Base-by-base conservation (phyloP, 2,329 filamentous ascomycete genomes). In the Penicillium sp. region DNA sequence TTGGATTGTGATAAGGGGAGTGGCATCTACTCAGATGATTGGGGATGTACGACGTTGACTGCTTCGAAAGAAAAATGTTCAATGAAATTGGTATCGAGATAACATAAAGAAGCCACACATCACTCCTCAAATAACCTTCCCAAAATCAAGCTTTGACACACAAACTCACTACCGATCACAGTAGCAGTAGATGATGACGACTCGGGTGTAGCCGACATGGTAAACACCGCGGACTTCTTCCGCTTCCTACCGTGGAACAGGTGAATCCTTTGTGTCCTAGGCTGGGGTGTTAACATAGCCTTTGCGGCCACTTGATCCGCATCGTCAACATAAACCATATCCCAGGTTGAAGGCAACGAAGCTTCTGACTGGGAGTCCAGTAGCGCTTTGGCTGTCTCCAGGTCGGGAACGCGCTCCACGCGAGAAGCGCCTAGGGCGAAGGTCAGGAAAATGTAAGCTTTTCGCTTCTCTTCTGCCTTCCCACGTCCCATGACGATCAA, bases 111-210 rank as follows among this genome's bases (percentile, higher is more conserved):
- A 20, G 35, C 35, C 18, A 38, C 10, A 11, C 11, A 53, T 58
- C 54, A 74, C 44, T 83, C 81, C 55, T 89, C 86, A 46, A 91
- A 82, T 60, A 96, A 73, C 54, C 85, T 83, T 0, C 92, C 92
- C 45, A 96, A 70, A 57, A 99, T 96, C 53, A 97, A 76, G 69
- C 91, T 96, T 77, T 99, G 92, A 49, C 95, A 86, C 20, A 97
- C 84, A 66, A 92, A 84, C 72, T 97, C 92, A 68, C 95, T 87
- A 50, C 86, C 87, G 46, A 95, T 81, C 40, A 94, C 80, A 56
- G 80, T 81, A 33, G 91, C 77, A 54, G 73, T 80, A 61, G 78
- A 66, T 25, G 68, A 62, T 18, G 70, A 56, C 33, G 64, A 68
- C 45, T 65, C 68, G 18, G 62, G 57, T n/a, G 60, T 62, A 28